A percentile compares a stretch with the other conserved stretches of the same genome.
Evolutionary conservation across 108 stramenopile species (phyloP).

Genomic region (Pseudonitzschia multiseries): DNA sequence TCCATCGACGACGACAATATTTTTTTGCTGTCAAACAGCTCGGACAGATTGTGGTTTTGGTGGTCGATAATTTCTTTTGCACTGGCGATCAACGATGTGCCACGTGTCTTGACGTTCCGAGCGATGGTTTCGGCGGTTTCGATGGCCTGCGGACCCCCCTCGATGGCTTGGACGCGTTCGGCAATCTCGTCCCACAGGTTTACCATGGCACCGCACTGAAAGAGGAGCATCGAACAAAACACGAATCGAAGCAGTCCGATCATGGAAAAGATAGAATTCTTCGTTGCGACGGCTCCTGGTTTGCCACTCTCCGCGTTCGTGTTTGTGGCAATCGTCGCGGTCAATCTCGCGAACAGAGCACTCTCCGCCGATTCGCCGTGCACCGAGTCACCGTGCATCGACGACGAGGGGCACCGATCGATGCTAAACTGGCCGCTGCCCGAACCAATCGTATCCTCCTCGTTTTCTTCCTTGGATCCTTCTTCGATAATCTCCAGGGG

Average conservation of each 20-base stretch:
- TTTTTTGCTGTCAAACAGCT: too few relatives aligned
- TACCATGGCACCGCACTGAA: conserved; percentile 4
- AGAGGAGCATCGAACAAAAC: not conserved
- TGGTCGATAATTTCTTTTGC: not conserved
- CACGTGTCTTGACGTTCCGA: not conserved
- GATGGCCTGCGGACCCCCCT: not conserved
- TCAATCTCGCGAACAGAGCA: too few relatives aligned
- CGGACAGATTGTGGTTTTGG: too few relatives aligned
- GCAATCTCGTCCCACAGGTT: not conserved
- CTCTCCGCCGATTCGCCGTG: too few relatives aligned
- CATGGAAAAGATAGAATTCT: not conserved
- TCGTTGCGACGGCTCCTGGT: not conserved
- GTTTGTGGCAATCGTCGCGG: too few relatives aligned
- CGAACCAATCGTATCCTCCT: not conserved
- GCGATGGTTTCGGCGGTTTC: not conserved
- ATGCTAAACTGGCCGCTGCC: not conserved
- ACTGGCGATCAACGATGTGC: conserved; percentile 4
- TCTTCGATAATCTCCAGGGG: conserved; percentile 13
- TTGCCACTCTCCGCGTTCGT: too few relatives aligned
- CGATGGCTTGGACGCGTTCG: not conserved
- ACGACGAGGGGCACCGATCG: not conserved
- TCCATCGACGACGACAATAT: not conserved
- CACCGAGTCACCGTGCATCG: not conserved
- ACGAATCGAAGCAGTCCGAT: not conserved
- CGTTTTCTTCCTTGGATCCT: not conserved